A percentile compares a stretch with the other conserved stretches of the same genome.
Conservation (phyloP, 169 alveolate genomes). For the Miamiensis avidus region DNA sequence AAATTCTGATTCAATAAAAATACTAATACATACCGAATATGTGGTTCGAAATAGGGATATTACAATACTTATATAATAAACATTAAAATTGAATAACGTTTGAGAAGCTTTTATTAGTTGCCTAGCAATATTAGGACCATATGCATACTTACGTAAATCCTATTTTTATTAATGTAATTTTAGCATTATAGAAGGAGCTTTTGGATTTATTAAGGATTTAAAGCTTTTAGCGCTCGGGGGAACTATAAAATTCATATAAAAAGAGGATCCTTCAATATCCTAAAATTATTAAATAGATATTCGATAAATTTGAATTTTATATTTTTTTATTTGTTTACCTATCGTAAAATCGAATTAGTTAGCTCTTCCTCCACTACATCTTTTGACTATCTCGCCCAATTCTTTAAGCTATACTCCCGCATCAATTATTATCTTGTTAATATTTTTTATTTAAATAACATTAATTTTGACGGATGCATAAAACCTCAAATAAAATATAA, state of each 20-base stretch:
- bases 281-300: too few species aligned
- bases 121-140: background rate
- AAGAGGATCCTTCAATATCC: constrained; percentile 4
- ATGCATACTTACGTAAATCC: background rate
- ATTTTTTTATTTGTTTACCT: too few species aligned
- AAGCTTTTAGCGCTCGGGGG: background rate
- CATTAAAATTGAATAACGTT: background rate
- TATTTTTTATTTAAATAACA: constrained; percentile 1
- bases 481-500: background rate
- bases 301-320: too few species aligned
- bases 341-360: constrained; percentile 9
- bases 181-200: background rate
- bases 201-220: background rate
- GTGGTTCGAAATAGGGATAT: background rate
- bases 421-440: background rate
- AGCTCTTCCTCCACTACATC: background rate
- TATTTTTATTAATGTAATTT: too few species aligned
- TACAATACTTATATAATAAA: background rate
- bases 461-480: constrained; percentile 13
- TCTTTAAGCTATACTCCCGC: background rate
- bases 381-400: background rate
- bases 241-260: background rate
- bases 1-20: background rate
- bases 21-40: background rate
- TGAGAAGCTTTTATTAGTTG: background rate